Base-by-base conservation (phyloP, 208 protist species). In the Leishmania guyanensis region DNA sequence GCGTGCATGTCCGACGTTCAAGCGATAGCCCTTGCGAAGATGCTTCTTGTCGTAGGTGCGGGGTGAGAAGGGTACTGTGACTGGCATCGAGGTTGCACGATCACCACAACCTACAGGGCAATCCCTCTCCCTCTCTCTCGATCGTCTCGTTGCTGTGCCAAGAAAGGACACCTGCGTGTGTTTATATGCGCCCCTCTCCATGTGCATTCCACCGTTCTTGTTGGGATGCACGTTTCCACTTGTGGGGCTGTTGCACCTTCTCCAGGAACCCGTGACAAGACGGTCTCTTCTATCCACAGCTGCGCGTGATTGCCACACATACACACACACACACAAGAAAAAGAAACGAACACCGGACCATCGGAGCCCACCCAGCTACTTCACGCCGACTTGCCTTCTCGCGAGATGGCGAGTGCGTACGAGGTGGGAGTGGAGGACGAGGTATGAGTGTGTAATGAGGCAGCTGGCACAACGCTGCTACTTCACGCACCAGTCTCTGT, bases 391-490 rank as follows among this genome's bases (percentile, higher is more conserved):
- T 54, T 54, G 9, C 14, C 51, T 54, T 54, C 51, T 54, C 14
- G 51, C 51, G 51, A 16, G 14, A 54, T 54, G 12, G 51, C 51
- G 9, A 54, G 14, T 54, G 51, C 9, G 51, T 16, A 54, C 14
- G 51, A 78, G 71, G 51, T 60, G 65, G 3, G 51, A 77, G 46
- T 56, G 48, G 51, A 33, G 0, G 60, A 65, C 22, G 60, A 36
- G 17, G n/a, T 22, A 65, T 36, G 60, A 39, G 36, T n/a, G 60
- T 65, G 60, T 33, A 65, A 65, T 2, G 3, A 78, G 29, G 43
- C 48, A 33, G 29, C 46, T 77, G 39, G 9, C 43, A 68, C 85
- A 56, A 83, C 50, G 36, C 36, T 39, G 36, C 36, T 39, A 39
- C 36, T 39, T 39, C 36, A 39, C 1, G 36, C 36, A 39, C 36